These are phyloP conservation scores for Epichloe festucae DNA, from an alignment of 2,329 filamentous ascomycete species.

Conservation along the genomic window DNA sequence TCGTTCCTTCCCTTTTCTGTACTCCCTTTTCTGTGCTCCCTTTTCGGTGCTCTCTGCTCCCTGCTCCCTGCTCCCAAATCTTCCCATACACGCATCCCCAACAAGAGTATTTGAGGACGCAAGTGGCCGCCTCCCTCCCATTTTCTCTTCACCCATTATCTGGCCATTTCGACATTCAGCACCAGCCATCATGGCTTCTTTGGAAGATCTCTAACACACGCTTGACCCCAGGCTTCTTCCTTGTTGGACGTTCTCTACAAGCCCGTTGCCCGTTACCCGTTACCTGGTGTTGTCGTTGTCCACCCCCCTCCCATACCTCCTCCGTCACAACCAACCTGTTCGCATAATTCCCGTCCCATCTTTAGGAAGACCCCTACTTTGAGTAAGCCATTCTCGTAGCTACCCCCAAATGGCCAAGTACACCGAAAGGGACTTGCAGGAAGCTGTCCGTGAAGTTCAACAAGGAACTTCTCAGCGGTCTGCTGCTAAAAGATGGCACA, in stretches of 20 bases:
- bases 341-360: background rate
- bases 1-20: background rate
- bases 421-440: conserved; percentile 7
- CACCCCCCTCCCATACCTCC: background rate
- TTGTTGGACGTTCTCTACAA: conserved; percentile 6
- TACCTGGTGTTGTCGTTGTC: background rate
- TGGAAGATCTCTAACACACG: conserved; percentile 7
- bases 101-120: conserved; percentile 7
- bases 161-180: conserved; percentile 5
- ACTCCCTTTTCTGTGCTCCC: background rate
- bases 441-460: conserved; percentile 8
- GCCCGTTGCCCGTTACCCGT: conserved; percentile 1
- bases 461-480: conserved; percentile 8
- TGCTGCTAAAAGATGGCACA: conserved; percentile 8
- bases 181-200: conserved; percentile 5
- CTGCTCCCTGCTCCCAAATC: background rate
- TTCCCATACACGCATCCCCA: background rate
- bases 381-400: background rate
- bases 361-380: background rate
- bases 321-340: conserved; percentile 1
- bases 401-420: conserved; percentile 8
- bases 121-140: conserved; percentile 4
- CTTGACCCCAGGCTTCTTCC: conserved; percentile 6
- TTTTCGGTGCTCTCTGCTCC: background rate
- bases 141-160: conserved; percentile 4